Base-by-base conservation (phyloP, 192 early-diverging fungal species). In the Umbelopsis sp. region DNA sequence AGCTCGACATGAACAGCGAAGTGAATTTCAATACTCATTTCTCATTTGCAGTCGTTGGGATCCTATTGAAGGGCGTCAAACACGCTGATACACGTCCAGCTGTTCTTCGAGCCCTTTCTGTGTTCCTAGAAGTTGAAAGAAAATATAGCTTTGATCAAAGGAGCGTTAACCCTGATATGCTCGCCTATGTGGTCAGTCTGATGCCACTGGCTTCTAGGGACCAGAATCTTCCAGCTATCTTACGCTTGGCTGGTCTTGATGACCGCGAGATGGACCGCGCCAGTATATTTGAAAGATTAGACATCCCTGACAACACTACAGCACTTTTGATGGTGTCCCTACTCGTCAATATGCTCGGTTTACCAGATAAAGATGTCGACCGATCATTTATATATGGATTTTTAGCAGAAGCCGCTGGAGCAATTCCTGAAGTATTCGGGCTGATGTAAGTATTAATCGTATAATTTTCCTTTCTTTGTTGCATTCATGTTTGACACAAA, bases 1-100 rank as follows among this genome's bases (percentile, higher is more conserved):
- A 91, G 52, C 72, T 95, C 50, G 95, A 97, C 68, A 77, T 76
- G 13, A 77, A 80, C 2, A 82, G 87, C 12, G 93, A 92, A 0
- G 84, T 96, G 50, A 90, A 86, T 74, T 98, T 97, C 81, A 81
- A 86, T 41, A 87, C 82, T 6, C 92, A 95, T 67, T 96, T 98
- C 52, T 84, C 91, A 37, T 93, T 94, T 61, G 91, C 95, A 15
- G 80, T 97, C 37, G 84, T 92, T 2, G 84, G 88, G 13, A 90
- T 88, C 46, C 78, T 98, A 49, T 72, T 97, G 61, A 91, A 89
- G 67, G 96, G 95, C 13, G 69, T 97, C 52, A 92, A 91, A 72
- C 84, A 92, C 69, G 87, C 87, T 30, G 77, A 77, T 16, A 89
- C 92, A 46, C 89, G 91, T 71, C 86, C 86, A 10, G 84, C 83